Evolutionary conservation across 768 basidiomycete genomes (phyloP), one percentile per base, ranked within the genome.

Genomic region (Boletus coccyginus): DNA sequence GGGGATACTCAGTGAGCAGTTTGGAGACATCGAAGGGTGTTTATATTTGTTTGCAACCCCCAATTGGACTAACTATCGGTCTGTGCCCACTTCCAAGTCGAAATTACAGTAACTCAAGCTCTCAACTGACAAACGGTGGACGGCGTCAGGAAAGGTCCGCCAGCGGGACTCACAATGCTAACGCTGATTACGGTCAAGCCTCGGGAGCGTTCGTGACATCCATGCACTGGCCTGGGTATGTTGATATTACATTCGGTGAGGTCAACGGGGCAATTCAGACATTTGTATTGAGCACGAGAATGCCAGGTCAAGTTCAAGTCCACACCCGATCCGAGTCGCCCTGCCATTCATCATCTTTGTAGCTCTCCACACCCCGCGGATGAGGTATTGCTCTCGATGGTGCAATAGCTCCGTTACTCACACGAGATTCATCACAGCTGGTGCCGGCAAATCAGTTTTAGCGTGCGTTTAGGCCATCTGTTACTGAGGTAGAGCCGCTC

Each of bases 1-100:
- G 83, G 16, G 89, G 84, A 70, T 92, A 89, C 50, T 83, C 73
- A 2, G 86, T 88, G 47, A 94, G 72, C 6, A 94, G 74, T 55
- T 78, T 78, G 70, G 94, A 87, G 27, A 94, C 64, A 65, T 92
- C 91, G n/a, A n/a, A n/a, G n/a, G n/a, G n/a, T n/a, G n/a, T n/a
- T n/a, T n/a, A n/a, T n/a, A n/a, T n/a, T n/a, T n/a, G n/a, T n/a
- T n/a, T n/a, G n/a, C n/a, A n/a, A n/a, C n/a, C n/a, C n/a, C n/a
- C n/a, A n/a, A n/a, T n/a, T n/a, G n/a, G n/a, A n/a, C n/a, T n/a
- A n/a, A n/a, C n/a, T n/a, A n/a, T n/a, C n/a, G n/a, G 27, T 27
- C 27, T 27, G 27, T 27, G 2, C 27, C 27, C 27, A 27, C 27
- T 5, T 27, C 27, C 27, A 27, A 27, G 5, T 27, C 27, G 27